These are phyloP conservation scores for Phytophthora sansomeana DNA, from an alignment of 352 stramenopile species.

Conservation along the genomic window DNA sequence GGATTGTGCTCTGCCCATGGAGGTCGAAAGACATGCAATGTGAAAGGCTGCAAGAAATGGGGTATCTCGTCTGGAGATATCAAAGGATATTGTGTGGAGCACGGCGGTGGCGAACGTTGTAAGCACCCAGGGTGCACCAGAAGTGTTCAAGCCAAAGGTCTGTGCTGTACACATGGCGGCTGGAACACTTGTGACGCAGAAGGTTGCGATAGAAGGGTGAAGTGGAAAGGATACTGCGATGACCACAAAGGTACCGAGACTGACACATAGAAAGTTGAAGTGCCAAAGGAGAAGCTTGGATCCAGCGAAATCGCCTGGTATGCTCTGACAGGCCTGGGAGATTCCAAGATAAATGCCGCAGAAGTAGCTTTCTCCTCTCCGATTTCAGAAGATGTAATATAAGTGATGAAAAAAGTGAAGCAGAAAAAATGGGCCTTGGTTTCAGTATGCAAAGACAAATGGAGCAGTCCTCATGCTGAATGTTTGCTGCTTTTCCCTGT, in stretches of 20 bases:
- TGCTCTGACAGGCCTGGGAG: too few species aligned
- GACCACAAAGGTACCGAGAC: conserved; percentile 6
- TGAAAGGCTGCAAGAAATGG: conserved; percentile 30
- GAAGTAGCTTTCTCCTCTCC: too few species aligned
- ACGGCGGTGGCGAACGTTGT: conserved; percentile 31
- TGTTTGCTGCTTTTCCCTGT: too few species aligned
- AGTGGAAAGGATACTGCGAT: conserved; percentile 29
- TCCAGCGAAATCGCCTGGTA: too few species aligned
- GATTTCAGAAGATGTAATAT: too few species aligned
- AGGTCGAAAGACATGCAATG: conserved; percentile 36
- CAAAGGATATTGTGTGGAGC: conserved; percentile 41
- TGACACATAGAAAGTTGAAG: not conserved
- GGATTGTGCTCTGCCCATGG: conserved; percentile 31
- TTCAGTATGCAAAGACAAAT: too few species aligned
- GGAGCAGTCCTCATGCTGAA: too few species aligned
- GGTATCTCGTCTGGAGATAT: conserved; percentile 21
- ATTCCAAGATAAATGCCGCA: too few species aligned
- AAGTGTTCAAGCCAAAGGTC: conserved; percentile 33
- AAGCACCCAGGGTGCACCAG: conserved; percentile 33
- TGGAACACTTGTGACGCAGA: conserved; percentile 22
- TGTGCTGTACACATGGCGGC: conserved; percentile 33
- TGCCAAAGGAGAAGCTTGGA: not conserved
- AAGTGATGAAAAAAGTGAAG: too few species aligned
- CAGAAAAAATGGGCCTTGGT: too few species aligned
- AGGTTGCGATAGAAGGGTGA: conserved; percentile 25